phyloP scores from a whole-genome alignment of 2,329 filamentous ascomycete genomes.

The Aspergillus sergii region DNA sequence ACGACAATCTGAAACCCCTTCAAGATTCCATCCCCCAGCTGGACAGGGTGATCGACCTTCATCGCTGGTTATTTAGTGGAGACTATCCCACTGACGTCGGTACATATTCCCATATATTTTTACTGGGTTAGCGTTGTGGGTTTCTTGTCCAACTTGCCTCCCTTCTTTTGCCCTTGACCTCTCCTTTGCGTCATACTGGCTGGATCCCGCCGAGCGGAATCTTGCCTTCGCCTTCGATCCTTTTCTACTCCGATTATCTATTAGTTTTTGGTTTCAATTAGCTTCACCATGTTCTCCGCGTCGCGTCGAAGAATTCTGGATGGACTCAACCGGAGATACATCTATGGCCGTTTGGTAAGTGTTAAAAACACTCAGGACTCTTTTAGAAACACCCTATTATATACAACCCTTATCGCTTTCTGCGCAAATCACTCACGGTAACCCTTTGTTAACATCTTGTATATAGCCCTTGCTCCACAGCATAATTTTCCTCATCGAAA shows the following conservation, averaged over 20 bases:
- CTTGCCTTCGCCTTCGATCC: slow-evolving; percentile 27
- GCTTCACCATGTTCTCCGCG: slow-evolving; percentile 43
- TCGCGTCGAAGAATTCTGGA: slow-evolving; percentile 46
- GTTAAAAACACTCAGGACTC: neutral
- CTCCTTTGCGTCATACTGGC: slow-evolving; percentile 45
- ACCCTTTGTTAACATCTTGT: neutral
- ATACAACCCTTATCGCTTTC: slow-evolving; percentile 7
- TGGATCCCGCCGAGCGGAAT: slow-evolving; percentile 26
- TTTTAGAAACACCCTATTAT: neutral
- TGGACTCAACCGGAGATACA: slow-evolving; percentile 50
- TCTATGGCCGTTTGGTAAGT: slow-evolving; percentile 49
- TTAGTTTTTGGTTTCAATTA: slow-evolving; percentile 21
- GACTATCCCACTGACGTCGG: slow-evolving; percentile 4
- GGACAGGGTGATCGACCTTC: slow-evolving; percentile 7
- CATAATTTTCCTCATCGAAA: slow-evolving; percentile 82
- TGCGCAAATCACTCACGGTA: slow-evolving; percentile 1
- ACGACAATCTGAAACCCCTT: slow-evolving; percentile 1
- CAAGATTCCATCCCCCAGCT: neutral
- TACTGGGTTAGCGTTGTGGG: slow-evolving; percentile 1
- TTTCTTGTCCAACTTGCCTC: slow-evolving; percentile 10
- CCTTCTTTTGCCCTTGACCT: slow-evolving; percentile 13
- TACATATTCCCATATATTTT: neutral
- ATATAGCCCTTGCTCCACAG: slow-evolving; percentile 81
- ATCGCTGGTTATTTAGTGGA: neutral
- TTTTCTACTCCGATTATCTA: slow-evolving; percentile 19